Percentiles rank a stretch among this genome's conserved stretches.
These are phyloP conservation scores for Mortierella sp. DNA, from an alignment of 371 early-diverging fungal genomes.

Conservation along the genomic window DNA sequence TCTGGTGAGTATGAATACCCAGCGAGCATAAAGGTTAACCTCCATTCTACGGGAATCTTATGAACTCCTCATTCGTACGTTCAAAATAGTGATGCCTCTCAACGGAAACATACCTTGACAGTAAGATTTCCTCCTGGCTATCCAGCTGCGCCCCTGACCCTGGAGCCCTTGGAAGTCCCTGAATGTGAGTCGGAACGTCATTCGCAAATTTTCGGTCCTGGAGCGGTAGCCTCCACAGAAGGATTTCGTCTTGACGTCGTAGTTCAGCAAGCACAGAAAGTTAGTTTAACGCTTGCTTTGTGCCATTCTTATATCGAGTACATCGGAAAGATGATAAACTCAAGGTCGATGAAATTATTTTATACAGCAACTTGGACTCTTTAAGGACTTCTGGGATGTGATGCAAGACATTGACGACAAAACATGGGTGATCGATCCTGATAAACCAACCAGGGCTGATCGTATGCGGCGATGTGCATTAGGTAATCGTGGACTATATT, in stretches of 20 bases:
- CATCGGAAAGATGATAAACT: neutral
- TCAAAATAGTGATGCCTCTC: conserved; percentile 24
- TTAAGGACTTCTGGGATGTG: conserved; percentile 50
- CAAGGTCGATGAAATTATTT: neutral
- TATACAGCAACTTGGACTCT: conserved; percentile 30
- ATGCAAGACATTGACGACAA: conserved; percentile 54
- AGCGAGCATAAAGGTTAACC: neutral
- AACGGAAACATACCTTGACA: conserved; percentile 31
- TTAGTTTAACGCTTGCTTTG: neutral
- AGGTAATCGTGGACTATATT: conserved; percentile 13
- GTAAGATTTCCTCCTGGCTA: conserved; percentile 36
- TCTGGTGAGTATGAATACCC: conserved; percentile 20
- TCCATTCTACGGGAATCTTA: neutral
- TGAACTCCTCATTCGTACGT: neutral
- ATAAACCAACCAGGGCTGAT: conserved; percentile 52
- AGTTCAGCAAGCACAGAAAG: conserved; percentile 32
- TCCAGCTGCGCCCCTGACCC: conserved; percentile 25
- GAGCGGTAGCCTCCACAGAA: neutral
- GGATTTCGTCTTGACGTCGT: conserved; percentile 11
- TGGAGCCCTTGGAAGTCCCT: conserved; percentile 38
- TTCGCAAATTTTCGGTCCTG: neutral
- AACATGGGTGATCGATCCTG: conserved; percentile 57
- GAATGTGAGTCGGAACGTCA: conserved; percentile 17
- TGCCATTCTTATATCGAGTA: too few species aligned
- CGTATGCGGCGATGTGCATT: conserved; percentile 49